These are phyloP conservation scores for Botrytis medusae DNA, from an alignment of 2,329 filamentous ascomycete species.

Conservation along the genomic window DNA sequence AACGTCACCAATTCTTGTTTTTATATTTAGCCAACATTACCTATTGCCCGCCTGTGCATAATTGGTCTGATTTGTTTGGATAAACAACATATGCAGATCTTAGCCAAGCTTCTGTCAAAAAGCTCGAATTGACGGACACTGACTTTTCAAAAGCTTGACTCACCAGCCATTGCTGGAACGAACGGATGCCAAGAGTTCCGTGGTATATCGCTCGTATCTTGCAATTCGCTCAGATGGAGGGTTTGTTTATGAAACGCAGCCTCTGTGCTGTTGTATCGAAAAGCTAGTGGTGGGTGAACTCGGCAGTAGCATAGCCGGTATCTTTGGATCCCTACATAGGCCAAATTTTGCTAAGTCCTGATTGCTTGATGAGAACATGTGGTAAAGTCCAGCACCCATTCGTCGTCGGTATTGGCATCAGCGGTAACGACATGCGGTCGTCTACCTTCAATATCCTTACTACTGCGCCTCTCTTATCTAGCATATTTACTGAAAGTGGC, in stretches of 20 bases:
- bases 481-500: not conserved
- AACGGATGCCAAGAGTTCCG: not conserved
- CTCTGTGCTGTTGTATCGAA: slow-evolving; percentile 12
- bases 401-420: not conserved
- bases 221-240: not conserved
- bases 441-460: not conserved
- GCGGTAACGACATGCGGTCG: not conserved
- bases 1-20: not conserved
- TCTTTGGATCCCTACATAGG: not conserved
- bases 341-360: not conserved
- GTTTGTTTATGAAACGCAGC: slow-evolving; percentile 10
- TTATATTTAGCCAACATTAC: not conserved
- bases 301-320: not conserved
- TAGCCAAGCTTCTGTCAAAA: slow-evolving; percentile 20
- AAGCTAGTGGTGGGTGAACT: not conserved
- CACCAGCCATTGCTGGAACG: not conserved
- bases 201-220: not conserved
- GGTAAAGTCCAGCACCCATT: not conserved
- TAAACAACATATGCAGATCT: not conserved
- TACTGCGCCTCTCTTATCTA: slow-evolving; percentile 7
- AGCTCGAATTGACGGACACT: not conserved
- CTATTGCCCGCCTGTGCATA: not conserved
- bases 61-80: not conserved
- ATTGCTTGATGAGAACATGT: not conserved
- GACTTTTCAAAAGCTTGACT: slow-evolving; percentile 13